Percentiles rank a stretch among this genome's conserved stretches.
Conservation (phyloP, 768 basidiomycete species). For the Tricholoma bakamatsutake region DNA sequence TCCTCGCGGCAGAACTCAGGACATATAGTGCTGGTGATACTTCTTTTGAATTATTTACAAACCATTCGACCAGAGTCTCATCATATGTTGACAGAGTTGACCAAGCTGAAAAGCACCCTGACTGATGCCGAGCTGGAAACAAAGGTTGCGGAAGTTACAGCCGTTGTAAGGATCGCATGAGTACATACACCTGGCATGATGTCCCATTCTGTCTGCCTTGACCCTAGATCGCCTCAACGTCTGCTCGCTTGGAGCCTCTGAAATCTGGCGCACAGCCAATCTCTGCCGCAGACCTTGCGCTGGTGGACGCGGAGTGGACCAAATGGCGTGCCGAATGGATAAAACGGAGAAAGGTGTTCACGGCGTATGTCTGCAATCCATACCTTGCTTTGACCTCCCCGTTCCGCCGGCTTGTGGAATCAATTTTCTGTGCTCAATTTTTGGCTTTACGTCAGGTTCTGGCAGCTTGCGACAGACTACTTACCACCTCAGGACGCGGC, state of each 20-base stretch:
- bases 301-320: conserved; percentile 68
- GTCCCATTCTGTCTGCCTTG: conserved; percentile 3
- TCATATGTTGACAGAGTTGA: conserved; percentile 46
- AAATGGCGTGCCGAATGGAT: conserved; percentile 83
- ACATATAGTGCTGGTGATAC: conserved; percentile 36
- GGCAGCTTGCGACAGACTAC: conserved; percentile 65
- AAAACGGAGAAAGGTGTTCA: conserved; percentile 69
- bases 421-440: background rate
- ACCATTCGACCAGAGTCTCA: conserved; percentile 12
- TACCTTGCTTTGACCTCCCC: background rate
- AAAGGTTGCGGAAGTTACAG: conserved; percentile 45
- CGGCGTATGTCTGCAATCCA: conserved; percentile 42
- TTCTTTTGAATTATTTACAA: background rate
- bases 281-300: conserved; percentile 62
- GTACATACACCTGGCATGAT: background rate
- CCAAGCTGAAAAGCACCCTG: conserved; percentile 55
- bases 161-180: conserved; percentile 38
- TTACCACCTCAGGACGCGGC: conserved; percentile 59
- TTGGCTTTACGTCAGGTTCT: conserved; percentile 47
- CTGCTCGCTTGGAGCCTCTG: conserved; percentile 53
- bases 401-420: too few relatives aligned
- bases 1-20: conserved; percentile 46
- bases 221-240: conserved; percentile 43
- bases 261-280: conserved; percentile 62
- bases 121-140: conserved; percentile 61